phyloP scores from a whole-genome alignment of 2,329 filamentous ascomycete genomes.

The Penicillium thymicola region DNA sequence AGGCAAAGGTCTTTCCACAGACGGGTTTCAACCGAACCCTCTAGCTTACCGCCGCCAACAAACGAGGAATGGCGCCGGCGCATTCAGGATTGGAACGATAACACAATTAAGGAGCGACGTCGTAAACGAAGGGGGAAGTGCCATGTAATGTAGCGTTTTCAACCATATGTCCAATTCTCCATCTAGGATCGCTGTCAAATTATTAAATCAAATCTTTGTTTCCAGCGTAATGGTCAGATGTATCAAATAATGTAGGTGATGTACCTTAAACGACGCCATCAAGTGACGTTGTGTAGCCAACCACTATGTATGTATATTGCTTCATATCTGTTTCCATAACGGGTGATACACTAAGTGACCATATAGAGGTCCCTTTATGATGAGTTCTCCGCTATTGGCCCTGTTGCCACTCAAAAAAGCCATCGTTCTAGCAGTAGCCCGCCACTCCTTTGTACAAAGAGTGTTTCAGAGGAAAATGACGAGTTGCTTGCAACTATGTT shows the following conservation, averaged over 20 bases:
- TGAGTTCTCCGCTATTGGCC: not conserved
- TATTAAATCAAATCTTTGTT: not conserved
- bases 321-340: not conserved
- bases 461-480: not conserved
- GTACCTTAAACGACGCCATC: not conserved
- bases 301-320: not conserved
- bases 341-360: not conserved
- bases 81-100: slow-evolving; percentile 41
- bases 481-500: not conserved
- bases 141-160: slow-evolving; percentile 35
- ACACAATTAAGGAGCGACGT: slow-evolving; percentile 36
- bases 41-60: slow-evolving; percentile 26
- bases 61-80: slow-evolving; percentile 38
- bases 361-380: not conserved
- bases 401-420: not conserved
- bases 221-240: not conserved
- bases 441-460: not conserved
- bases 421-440: not conserved
- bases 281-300: not conserved
- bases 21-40: slow-evolving; percentile 35
- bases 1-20: slow-evolving; percentile 24
- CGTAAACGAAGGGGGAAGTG: slow-evolving; percentile 37
- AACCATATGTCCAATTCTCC: not conserved
- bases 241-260: not conserved
- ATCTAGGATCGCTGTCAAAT: not conserved